Base-by-base conservation (phyloP, 73 alveolate species). In the Blepharisma stoltei region DNA sequence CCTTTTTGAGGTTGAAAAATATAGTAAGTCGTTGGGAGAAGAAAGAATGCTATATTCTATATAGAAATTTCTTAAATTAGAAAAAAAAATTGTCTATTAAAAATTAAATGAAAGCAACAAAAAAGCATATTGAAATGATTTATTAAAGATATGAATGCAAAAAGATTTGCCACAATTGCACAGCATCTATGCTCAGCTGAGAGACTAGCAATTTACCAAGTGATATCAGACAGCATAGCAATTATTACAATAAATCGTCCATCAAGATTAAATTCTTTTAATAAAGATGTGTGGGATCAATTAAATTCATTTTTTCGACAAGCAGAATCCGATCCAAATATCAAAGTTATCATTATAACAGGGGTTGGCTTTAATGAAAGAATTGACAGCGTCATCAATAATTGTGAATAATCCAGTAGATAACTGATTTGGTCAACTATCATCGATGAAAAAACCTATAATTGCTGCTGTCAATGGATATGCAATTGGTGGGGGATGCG, bases 401-500 rank as follows among this genome's bases (percentile, higher is more conserved):
- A 7, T 49, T 75, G 83, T 79, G 54, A 77, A 85, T 68, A 78
- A 88, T 77, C 76, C 80, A 84, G 23, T 86, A 79, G 87, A 88
- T 70, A 77, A 68, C 46, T 81, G 97, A 93, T 69, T 67, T 75
- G 79, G 88, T 55, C 77, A 86, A 70, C 32, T 91, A 11, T 93
- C 94, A 25, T 68, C 68, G 27, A 76, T 88, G 53, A 91, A 90
- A 65, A 95, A 92, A 73, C 98, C 98, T 11, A 71, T 90, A 7
- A 92, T 95, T 52, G 98, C 99, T 0, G 97, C 96, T 6, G 95
- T 94, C 23, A 87, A 92, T 81, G 99, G 99, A 6, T 87, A 68
- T 53, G 88, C 93, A 0, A 78, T 92, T n/a, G 99, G 99, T 54
- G 99, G 99, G 5, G 99, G 99, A 37, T 86, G 92, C 54, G 99